Percentiles rank a stretch among this genome's conserved stretches.
These are phyloP conservation scores for Geranium rotundifolium DNA, from an alignment of 345 rosid genomes.

Conservation along the genomic window DNA sequence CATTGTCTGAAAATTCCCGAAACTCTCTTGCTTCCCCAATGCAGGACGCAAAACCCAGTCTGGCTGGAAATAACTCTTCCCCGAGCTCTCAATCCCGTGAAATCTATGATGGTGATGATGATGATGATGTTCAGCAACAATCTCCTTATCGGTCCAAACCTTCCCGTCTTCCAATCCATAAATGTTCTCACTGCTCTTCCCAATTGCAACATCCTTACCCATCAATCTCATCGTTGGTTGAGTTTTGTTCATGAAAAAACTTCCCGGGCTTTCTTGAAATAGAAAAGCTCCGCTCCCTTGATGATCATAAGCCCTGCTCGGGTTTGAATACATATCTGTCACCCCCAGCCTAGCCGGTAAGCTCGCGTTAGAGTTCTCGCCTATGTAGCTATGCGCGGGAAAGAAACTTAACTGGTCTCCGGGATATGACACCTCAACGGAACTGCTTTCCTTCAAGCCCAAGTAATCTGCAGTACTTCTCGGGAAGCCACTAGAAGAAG, in stretches of 20 bases:
- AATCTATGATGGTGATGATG: background rate
- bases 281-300: slow-evolving; percentile 11
- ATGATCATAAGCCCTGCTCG: slow-evolving; percentile 14
- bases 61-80: slow-evolving; percentile 13
- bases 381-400: slow-evolving; percentile 13
- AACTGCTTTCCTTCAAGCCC: slow-evolving; percentile 15
- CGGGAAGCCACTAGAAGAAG: slow-evolving; percentile 14
- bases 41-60: slow-evolving; percentile 19
- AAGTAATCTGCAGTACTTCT: slow-evolving; percentile 13
- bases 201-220: slow-evolving; percentile 61
- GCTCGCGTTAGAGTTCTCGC: slow-evolving; percentile 13
- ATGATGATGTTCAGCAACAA: slow-evolving; percentile 24
- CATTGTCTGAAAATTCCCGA: slow-evolving; percentile 13
- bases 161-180: slow-evolving; percentile 22
- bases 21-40: slow-evolving; percentile 17
- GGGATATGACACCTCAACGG: slow-evolving; percentile 11
- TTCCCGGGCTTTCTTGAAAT: slow-evolving; percentile 13
- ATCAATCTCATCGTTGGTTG: slow-evolving; percentile 55
- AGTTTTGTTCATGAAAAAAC: slow-evolving; percentile 14
- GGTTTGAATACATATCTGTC: slow-evolving; percentile 16
- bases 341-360: slow-evolving; percentile 29
- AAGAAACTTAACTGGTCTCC: slow-evolving; percentile 21
- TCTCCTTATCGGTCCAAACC: slow-evolving; percentile 35
- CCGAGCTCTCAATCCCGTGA: slow-evolving; percentile 2
- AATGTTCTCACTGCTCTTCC: slow-evolving; percentile 22